Evolutionary conservation across 169 alveolate genomes (phyloP).

Genomic region (Amoebophrya sp.): DNA sequence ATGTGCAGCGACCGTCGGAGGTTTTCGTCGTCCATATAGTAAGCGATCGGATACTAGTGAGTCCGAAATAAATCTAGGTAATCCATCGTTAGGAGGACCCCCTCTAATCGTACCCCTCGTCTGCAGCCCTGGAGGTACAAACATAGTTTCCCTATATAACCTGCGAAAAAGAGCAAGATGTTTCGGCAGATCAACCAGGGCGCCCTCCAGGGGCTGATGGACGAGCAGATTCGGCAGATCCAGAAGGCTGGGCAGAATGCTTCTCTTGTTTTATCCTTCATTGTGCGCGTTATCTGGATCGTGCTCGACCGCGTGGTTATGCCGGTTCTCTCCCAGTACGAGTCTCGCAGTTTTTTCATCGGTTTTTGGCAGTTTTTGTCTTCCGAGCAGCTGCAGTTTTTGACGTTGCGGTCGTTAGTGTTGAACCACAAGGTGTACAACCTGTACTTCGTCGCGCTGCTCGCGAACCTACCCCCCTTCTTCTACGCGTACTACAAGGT

Average conservation of each 20-base stretch:
- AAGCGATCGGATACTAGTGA: too few species aligned
- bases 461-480: neutral
- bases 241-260: neutral
- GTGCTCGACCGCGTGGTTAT: neutral
- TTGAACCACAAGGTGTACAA: neutral
- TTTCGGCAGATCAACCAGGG: neutral
- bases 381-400: neutral
- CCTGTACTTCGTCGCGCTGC: neutral
- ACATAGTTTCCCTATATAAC: too few species aligned
- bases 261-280: neutral
- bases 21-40: too few species aligned
- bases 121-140: too few species aligned
- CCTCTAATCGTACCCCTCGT: too few species aligned
- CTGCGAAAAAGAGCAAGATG: neutral
- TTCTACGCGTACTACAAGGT: neutral
- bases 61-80: too few species aligned
- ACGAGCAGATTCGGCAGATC: neutral
- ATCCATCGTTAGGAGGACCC: too few species aligned
- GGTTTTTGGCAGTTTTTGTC: neutral
- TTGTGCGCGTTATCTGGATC: neutral
- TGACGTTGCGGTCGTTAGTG: neutral
- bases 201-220: neutral
- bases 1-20: too few species aligned
- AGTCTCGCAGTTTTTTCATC: neutral
- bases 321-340: neutral